Evolutionary conservation across 345 rosid genomes (phyloP).

Genomic region (Arabidopsis suecica): DNA sequence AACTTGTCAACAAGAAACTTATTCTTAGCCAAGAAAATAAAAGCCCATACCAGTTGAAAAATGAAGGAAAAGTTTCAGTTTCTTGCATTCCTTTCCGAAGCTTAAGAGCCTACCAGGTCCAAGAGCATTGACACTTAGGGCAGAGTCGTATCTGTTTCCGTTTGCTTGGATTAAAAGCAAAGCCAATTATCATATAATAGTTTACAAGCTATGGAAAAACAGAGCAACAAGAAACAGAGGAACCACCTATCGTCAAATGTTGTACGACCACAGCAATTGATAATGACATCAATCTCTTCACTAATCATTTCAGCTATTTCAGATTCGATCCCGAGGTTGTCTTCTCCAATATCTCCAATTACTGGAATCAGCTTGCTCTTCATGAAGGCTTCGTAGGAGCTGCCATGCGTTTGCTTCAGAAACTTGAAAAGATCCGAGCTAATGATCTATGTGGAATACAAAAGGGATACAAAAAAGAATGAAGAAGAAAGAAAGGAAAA

Average conservation of each 20-base stretch:
- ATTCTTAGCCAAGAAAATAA: slow-evolving; percentile 5
- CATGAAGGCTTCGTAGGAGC: no score
- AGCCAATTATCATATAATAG: not conserved
- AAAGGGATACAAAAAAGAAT: no score
- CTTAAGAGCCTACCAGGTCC: slow-evolving; percentile 54
- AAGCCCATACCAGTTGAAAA: slow-evolving; percentile 65
- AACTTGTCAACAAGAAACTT: slow-evolving; percentile 26
- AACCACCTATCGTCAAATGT: slow-evolving; percentile 48
- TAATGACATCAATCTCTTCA: slow-evolving; percentile 60
- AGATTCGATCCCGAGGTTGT: no score
- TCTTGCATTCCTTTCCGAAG: slow-evolving; percentile 54
- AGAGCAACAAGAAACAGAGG: not conserved
- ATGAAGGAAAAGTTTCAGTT: slow-evolving; percentile 53
- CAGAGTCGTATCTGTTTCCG: slow-evolving; percentile 52
- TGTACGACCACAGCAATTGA: slow-evolving; percentile 70
- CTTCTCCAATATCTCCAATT: no score
- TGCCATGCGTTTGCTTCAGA: no score
- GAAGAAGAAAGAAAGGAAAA: not conserved
- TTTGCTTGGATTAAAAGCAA: slow-evolving; percentile 14
- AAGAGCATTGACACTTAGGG: slow-evolving; percentile 53
- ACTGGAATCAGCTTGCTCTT: no score
- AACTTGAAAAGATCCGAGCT: no score
- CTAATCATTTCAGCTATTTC: slow-evolving; percentile 33
- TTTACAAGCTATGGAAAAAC: not conserved
- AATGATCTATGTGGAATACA: slow-evolving; percentile 2